A percentile compares a stretch with the other conserved stretches of the same genome.
phyloP scores from a whole-genome alignment of 768 basidiomycete genomes.

The Mrakia blollopis region DNA sequence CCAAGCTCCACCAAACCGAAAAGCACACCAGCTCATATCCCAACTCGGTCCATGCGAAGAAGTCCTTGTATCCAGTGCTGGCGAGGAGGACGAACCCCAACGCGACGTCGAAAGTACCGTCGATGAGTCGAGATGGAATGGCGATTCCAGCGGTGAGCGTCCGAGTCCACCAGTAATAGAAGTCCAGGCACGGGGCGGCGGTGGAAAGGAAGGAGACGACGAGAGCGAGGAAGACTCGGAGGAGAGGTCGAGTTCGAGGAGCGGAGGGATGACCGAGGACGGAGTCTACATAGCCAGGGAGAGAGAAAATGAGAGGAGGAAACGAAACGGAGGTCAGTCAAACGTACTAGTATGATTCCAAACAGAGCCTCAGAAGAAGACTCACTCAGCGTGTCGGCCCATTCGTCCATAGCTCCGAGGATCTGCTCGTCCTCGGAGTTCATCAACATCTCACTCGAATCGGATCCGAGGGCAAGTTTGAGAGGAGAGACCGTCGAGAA shows the following conservation, averaged over 20 bases:
- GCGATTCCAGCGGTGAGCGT: background rate
- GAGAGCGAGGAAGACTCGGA: background rate
- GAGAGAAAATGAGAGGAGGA: too few relatives aligned
- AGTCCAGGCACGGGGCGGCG: background rate
- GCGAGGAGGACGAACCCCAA: background rate
- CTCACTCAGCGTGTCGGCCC: background rate
- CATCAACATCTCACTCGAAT: background rate
- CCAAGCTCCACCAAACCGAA: background rate
- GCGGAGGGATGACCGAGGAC: background rate
- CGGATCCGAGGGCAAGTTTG: background rate
- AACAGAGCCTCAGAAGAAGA: too few relatives aligned
- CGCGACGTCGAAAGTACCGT: background rate
- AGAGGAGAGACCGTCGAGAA: constrained; percentile 6
- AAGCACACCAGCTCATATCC: background rate
- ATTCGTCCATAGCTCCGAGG: too few relatives aligned
- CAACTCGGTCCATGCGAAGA: background rate
- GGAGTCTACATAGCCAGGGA: background rate
- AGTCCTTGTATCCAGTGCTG: background rate
- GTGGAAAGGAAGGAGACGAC: background rate
- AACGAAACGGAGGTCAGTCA: too few relatives aligned
- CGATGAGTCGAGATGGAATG: background rate
- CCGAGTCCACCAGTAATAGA: background rate
- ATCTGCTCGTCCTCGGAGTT: background rate
- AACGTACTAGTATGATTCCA: too few relatives aligned
- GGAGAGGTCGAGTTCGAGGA: background rate